Base-by-base conservation (phyloP, 768 basidiomycete species). In the Mycena floridula region DNA sequence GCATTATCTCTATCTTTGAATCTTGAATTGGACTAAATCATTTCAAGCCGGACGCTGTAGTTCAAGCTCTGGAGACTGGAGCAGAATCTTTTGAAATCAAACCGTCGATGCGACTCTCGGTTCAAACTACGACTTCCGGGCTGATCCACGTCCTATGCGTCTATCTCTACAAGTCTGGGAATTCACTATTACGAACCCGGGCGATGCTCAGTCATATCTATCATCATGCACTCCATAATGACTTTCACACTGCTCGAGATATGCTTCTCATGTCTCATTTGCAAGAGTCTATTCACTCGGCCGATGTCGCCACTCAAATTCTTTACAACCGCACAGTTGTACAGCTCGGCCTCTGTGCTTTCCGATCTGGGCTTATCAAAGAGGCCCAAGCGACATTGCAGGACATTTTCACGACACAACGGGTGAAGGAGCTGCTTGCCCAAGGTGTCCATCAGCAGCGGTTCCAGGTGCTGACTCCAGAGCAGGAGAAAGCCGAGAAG, bases 251-350 rank as follows among this genome's bases (percentile, higher is more conserved):
- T 22, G 89, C 96, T 8, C 89, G 96, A 23, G 96, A 99, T 67
- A 94, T 98, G 89, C 69, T 99, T 27, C 72, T 99, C 49, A 98
- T 99, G 96, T 97, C 94, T 4, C 96, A 98, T 62, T 77, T 99
- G 40, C 95, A 98, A 64, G 94, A 97, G 62, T 89, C 91, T 1
- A 87, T 98, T 56, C 87, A 92, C 59, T 90, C 92, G 28, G 92
- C 94, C 46, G 96, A 98, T 58, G 93, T 97, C 41, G 85, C 84
- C 15, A 98, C 96, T 0, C 96, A 99, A 65, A 97, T 99, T 55
- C 72, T 98, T 25, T 98, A 97, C 72, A 99, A 99, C 65, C 86
- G 96, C 28, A 91, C 92, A 5, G 84, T 98, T 45, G 96, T 98
- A 36, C 96, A 98, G 62, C 81, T 99, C 40, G 96, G 96, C 26